phyloP scores from a whole-genome alignment of 768 basidiomycete species.

The Agaricus sinodeliciosus region DNA sequence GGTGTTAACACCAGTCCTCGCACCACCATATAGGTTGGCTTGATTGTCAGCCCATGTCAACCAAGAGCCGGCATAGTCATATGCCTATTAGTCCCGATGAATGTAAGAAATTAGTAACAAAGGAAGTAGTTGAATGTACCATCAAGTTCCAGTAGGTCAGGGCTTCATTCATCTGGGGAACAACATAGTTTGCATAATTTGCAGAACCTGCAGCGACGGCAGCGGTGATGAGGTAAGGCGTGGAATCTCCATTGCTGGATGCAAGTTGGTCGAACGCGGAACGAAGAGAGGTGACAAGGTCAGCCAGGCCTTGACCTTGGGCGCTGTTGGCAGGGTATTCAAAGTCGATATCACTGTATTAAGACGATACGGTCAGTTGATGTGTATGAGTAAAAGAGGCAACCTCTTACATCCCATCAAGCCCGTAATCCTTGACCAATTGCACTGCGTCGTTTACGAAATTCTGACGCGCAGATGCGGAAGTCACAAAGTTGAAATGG shows the following conservation, averaged over 20 bases:
- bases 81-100: constrained; percentile 35
- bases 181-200: constrained; percentile 50
- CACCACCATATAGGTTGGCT: constrained; percentile 65
- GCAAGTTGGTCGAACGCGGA: constrained; percentile 55
- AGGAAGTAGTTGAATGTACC: constrained; percentile 27
- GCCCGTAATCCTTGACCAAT: constrained; percentile 67
- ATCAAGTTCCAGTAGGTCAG: constrained; percentile 80
- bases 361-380: neutral
- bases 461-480: constrained; percentile 38
- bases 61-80: constrained; percentile 80
- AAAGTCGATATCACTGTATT: constrained; percentile 62
- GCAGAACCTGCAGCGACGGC: constrained; percentile 59
- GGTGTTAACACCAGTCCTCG: constrained; percentile 57
- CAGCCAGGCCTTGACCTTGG: constrained; percentile 62
- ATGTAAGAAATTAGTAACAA: neutral
- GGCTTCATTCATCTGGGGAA: constrained; percentile 59
- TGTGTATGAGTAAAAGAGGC: neutral
- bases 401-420: constrained; percentile 63
- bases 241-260: constrained; percentile 50
- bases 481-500: constrained; percentile 61
- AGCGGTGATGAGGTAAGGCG: constrained; percentile 53
- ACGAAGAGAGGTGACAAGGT: constrained; percentile 57
- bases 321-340: constrained; percentile 60
- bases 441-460: constrained; percentile 60
- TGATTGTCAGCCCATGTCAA: constrained; percentile 45